Conservation (phyloP, 83 land plant species). For the Picea mariana region DNA sequence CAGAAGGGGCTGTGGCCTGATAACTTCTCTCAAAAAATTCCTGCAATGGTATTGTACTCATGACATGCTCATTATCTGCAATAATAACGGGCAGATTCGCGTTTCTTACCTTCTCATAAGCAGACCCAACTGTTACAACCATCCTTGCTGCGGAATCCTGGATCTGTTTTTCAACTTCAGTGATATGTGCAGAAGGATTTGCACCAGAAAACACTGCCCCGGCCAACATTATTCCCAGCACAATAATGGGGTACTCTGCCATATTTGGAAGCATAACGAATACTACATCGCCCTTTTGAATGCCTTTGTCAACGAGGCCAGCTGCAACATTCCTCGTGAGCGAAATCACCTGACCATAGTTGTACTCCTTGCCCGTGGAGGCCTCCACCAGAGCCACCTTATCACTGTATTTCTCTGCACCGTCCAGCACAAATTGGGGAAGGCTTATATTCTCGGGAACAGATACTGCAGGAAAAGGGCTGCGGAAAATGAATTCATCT, state of each 20-base stretch:
- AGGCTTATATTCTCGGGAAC: constrained; percentile 68
- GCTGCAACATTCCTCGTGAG: constrained; percentile 58
- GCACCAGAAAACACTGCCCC: constrained; percentile 91
- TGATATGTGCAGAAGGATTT: constrained; percentile 62
- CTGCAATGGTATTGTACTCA: not conserved
- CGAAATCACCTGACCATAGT: constrained; percentile 57
- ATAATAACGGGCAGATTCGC: constrained; percentile 21
- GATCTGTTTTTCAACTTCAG: constrained; percentile 78
- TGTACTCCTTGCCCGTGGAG: constrained; percentile 64
- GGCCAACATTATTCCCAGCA: constrained; percentile 85
- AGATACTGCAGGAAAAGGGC: constrained; percentile 51
- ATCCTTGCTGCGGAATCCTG: constrained; percentile 67
- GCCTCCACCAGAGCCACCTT: constrained; percentile 88
- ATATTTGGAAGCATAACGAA: constrained; percentile 86
- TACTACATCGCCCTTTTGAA: constrained; percentile 82
- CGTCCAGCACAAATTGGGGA: constrained; percentile 73
- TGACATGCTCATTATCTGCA: not conserved
- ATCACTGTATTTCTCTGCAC: constrained; percentile 45
- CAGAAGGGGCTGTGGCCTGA: constrained; percentile 10
- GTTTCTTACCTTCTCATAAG: constrained; percentile 42
- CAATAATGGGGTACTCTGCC: constrained; percentile 79
- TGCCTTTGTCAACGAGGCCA: constrained; percentile 50
- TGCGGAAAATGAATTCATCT: constrained; percentile 70
- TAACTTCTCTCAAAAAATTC: constrained; percentile 29
- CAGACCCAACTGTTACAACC: constrained; percentile 50